Conservation (phyloP, 129 eudicot species). For the Artemisia annua region DNA sequence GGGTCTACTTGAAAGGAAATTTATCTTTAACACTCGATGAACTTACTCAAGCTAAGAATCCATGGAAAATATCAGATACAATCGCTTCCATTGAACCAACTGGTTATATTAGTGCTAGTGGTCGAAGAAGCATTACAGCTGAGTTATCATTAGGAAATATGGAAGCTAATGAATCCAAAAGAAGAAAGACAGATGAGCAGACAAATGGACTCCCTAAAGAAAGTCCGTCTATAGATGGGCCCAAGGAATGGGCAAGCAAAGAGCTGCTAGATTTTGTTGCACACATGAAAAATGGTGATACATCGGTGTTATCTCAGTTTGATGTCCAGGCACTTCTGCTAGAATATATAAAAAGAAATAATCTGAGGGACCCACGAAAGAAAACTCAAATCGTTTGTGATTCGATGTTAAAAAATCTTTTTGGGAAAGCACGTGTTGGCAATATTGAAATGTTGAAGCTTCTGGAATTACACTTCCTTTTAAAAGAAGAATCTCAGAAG, state of each 20-base stretch:
- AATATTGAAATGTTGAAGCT: slow-evolving; percentile 91
- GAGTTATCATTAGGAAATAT: slow-evolving; percentile 31
- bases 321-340: slow-evolving; percentile 77
- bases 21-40: slow-evolving; percentile 64
- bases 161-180: slow-evolving; percentile 43
- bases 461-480: slow-evolving; percentile 63
- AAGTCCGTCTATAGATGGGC: slow-evolving; percentile 18
- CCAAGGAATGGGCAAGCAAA: slow-evolving; percentile 74
- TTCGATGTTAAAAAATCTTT: slow-evolving; percentile 59
- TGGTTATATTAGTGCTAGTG: slow-evolving; percentile 19
- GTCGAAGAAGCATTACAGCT: slow-evolving; percentile 36
- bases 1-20: slow-evolving; percentile 69
- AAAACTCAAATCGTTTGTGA: slow-evolving; percentile 87
- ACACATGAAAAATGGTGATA: slow-evolving; percentile 83
- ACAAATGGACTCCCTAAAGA: slow-evolving; percentile 22
- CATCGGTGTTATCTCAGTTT: slow-evolving; percentile 64
- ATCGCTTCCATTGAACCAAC: slow-evolving; percentile 28
- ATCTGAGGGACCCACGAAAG: slow-evolving; percentile 77
- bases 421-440: slow-evolving; percentile 76
- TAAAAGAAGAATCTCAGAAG: slow-evolving; percentile 56
- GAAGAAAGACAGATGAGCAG: slow-evolving; percentile 43
- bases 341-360: slow-evolving; percentile 75
- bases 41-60: slow-evolving; percentile 66
- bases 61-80: slow-evolving; percentile 53
- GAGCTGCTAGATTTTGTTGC: slow-evolving; percentile 81